Evolutionary conservation across 1,284 basidiomycete species (phyloP).

Genomic region (Ceratobasidium theobromae): DNA sequence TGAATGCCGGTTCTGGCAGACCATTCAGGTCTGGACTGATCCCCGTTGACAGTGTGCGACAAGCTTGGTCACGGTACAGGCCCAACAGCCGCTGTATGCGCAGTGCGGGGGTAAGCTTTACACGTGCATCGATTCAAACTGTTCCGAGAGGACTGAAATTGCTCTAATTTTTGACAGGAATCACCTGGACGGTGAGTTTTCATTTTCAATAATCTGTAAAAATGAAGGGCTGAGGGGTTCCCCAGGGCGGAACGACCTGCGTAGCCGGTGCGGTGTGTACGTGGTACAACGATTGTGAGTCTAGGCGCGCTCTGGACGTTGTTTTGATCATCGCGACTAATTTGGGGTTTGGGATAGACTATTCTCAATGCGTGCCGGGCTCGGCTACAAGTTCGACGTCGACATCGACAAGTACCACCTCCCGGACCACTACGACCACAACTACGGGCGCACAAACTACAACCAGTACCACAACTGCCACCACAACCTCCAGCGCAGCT

Average conservation of each 20-base stretch:
- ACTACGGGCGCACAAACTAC: background rate
- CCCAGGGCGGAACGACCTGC: constrained; percentile 17
- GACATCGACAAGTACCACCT: background rate
- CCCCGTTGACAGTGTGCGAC: background rate
- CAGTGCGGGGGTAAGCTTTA: constrained; percentile 15
- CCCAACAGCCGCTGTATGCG: constrained; percentile 27
- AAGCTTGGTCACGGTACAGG: background rate
- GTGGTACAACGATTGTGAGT: constrained; percentile 14
- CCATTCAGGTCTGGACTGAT: too few species aligned
- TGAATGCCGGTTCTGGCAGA: background rate
- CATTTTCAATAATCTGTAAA: background rate
- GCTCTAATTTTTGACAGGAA: background rate
- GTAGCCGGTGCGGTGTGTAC: background rate
- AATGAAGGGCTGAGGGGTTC: background rate
- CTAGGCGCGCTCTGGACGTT: too few species aligned
- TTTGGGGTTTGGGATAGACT: background rate
- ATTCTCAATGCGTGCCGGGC: constrained; percentile 15
- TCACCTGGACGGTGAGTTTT: constrained; percentile 4
- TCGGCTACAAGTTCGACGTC: constrained; percentile 16
- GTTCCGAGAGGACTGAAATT: background rate
- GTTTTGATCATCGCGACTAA: background rate
- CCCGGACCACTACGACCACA: constrained; percentile 18
- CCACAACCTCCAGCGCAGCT: background rate
- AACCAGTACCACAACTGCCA: background rate
- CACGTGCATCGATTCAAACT: background rate